These are phyloP conservation scores for Cercospora zeina DNA, from an alignment of 2,329 filamentous ascomycete genomes.

Conservation along the genomic window DNA sequence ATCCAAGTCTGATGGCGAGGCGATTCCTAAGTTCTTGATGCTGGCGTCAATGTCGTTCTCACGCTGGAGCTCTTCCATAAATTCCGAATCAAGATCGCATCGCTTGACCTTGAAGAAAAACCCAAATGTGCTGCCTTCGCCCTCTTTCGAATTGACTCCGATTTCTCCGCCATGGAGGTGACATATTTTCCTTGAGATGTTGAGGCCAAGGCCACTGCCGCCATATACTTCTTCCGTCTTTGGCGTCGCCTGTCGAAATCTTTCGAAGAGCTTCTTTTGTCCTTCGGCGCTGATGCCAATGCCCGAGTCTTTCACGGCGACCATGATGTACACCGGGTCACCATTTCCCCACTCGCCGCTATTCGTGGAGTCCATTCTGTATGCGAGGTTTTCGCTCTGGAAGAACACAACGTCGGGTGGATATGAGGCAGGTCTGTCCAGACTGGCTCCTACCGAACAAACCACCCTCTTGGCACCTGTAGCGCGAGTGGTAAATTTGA, in stretches of 20 bases:
- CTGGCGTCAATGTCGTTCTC: slow-evolving; percentile 18
- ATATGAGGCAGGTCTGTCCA: slow-evolving; percentile 44
- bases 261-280: slow-evolving; percentile 47
- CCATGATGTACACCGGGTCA: slow-evolving; percentile 46
- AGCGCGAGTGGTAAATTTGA: slow-evolving; percentile 39
- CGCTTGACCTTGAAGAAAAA: slow-evolving; percentile 45
- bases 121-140: slow-evolving; percentile 46
- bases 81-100: slow-evolving; percentile 13
- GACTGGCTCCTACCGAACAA: slow-evolving; percentile 33
- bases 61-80: slow-evolving; percentile 7
- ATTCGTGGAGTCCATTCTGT: slow-evolving; percentile 46
- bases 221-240: slow-evolving; percentile 45
- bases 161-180: slow-evolving; percentile 50
- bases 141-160: slow-evolving; percentile 44
- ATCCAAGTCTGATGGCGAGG: slow-evolving; percentile 14
- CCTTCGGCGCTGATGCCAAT: slow-evolving; percentile 47
- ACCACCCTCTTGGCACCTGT: slow-evolving; percentile 32
- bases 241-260: slow-evolving; percentile 44
- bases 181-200: slow-evolving; percentile 50
- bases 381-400: slow-evolving; percentile 39
- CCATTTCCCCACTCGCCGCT: slow-evolving; percentile 47
- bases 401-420: slow-evolving; percentile 51
- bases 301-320: slow-evolving; percentile 48
- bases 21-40: slow-evolving; percentile 19
- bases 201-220: slow-evolving; percentile 49